phyloP scores from a whole-genome alignment of 2,329 filamentous ascomycete genomes.

The Diatrype stigma region DNA sequence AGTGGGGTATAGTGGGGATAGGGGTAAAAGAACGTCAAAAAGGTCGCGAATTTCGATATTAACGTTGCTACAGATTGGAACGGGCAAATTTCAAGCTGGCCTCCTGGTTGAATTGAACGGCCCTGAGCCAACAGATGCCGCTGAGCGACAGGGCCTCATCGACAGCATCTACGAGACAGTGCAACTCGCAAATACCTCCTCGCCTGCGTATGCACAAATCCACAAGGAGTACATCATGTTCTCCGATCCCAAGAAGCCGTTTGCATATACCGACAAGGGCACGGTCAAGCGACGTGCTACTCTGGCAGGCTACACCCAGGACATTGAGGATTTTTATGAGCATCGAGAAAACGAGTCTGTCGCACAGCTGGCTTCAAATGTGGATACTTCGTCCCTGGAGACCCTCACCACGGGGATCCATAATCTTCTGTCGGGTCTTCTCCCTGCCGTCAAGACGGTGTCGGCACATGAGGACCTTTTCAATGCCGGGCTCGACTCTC shows the following conservation, averaged over 20 bases:
- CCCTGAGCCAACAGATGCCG: background rate
- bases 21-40: background rate
- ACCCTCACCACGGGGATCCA: conserved; percentile 16
- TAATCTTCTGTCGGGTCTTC: conserved; percentile 13
- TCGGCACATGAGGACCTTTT: conserved; percentile 21
- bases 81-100: conserved; percentile 22
- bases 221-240: conserved; percentile 38
- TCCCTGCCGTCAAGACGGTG: conserved; percentile 13
- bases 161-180: conserved; percentile 42
- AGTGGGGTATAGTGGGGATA: background rate
- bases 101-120: conserved; percentile 25
- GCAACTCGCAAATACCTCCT: conserved; percentile 36
- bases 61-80: conserved; percentile 10
- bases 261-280: conserved; percentile 42
- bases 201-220: conserved; percentile 38
- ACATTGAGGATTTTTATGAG: conserved; percentile 44
- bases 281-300: conserved; percentile 39
- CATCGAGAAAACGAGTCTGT: conserved; percentile 11
- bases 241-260: conserved; percentile 36
- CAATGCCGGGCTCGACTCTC: conserved; percentile 27
- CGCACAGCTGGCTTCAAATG: conserved; percentile 9
- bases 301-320: conserved; percentile 34
- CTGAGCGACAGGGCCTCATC: conserved; percentile 19
- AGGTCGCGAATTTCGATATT: background rate
- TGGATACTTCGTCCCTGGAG: conserved; percentile 17